Conservation (phyloP, 1,139 yeast species). For the Yamadazyma epiphylla region DNA sequence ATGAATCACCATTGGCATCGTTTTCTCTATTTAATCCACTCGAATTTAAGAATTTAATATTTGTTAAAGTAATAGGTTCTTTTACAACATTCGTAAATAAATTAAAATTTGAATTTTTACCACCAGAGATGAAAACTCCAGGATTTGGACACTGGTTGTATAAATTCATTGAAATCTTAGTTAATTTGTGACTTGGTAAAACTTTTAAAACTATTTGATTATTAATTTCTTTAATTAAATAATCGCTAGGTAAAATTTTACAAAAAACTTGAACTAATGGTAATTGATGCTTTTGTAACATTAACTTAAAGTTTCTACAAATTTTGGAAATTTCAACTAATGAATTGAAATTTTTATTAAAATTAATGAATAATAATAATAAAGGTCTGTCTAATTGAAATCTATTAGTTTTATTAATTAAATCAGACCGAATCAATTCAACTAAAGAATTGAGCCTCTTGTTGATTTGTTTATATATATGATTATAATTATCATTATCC, state of each 20-base stretch:
- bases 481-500: conserved; percentile 18
- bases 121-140: conserved; percentile 1
- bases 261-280: conserved; percentile 47
- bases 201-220: conserved; percentile 39
- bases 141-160: conserved; percentile 56
- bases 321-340: conserved; percentile 45
- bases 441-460: conserved; percentile 27
- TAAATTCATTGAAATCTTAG: conserved; percentile 54
- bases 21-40: conserved; percentile 16
- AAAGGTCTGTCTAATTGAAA: conserved; percentile 46
- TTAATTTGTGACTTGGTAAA: conserved; percentile 45
- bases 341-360: conserved; percentile 41
- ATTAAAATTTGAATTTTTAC: conserved; percentile 10
- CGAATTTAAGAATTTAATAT: conserved; percentile 46
- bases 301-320: conserved; percentile 45
- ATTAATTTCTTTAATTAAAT: conserved; percentile 32
- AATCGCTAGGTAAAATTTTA: conserved; percentile 55
- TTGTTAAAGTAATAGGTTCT: conserved; percentile 44
- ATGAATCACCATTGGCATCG: conserved; percentile 58
- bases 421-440: conserved; percentile 35
- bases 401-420: conserved; percentile 38
- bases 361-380: conserved; percentile 44
- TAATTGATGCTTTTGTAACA: conserved; percentile 33
- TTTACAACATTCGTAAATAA: conserved; percentile 42
- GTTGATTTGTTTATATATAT: conserved; percentile 27